phyloP scores from a whole-genome alignment of 2,329 filamentous ascomycete genomes.

The Corinectria fuckeliana region DNA sequence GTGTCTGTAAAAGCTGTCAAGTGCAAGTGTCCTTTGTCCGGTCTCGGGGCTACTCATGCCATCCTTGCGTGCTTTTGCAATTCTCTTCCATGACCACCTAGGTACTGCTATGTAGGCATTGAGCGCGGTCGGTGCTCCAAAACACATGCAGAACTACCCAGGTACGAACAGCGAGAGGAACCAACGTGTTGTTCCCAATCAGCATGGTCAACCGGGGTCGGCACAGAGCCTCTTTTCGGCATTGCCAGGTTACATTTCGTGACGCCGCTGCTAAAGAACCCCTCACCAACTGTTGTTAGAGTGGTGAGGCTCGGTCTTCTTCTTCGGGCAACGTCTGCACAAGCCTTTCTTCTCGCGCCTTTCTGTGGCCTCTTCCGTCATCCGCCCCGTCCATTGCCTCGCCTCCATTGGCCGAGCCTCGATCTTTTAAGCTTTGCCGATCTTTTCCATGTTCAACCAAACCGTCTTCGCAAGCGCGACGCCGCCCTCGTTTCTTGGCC shows the following conservation, averaged over 20 bases:
- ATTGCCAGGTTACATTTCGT: slow-evolving; percentile 11
- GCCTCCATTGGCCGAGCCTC: slow-evolving; percentile 23
- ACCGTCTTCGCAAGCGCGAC: slow-evolving; percentile 11
- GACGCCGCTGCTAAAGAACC: too few relatives aligned
- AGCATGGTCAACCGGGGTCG: slow-evolving; percentile 4
- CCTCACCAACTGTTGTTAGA: slow-evolving; percentile 1
- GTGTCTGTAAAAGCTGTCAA: too few relatives aligned
- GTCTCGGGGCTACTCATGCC: slow-evolving; percentile 25
- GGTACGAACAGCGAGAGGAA: neutral
- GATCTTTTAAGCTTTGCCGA: slow-evolving; percentile 25
- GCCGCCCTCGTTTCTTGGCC: slow-evolving; percentile 7
- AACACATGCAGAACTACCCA: slow-evolving; percentile 1
- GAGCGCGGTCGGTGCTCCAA: neutral
- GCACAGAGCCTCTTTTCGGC: slow-evolving; percentile 9
- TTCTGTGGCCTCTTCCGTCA: slow-evolving; percentile 5
- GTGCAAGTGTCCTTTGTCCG: slow-evolving; percentile 12
- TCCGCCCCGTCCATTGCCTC: neutral
- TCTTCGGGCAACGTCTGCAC: neutral
- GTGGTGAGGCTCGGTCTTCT: neutral
- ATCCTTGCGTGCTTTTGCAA: neutral
- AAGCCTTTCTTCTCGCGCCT: neutral
- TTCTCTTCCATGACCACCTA: neutral
- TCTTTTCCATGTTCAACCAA: slow-evolving; percentile 16
- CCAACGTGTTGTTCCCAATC: neutral
- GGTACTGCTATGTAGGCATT: too few relatives aligned